Conservation (phyloP, 495 filamentous ascomycete species). For the Hypoxylon rickii region DNA sequence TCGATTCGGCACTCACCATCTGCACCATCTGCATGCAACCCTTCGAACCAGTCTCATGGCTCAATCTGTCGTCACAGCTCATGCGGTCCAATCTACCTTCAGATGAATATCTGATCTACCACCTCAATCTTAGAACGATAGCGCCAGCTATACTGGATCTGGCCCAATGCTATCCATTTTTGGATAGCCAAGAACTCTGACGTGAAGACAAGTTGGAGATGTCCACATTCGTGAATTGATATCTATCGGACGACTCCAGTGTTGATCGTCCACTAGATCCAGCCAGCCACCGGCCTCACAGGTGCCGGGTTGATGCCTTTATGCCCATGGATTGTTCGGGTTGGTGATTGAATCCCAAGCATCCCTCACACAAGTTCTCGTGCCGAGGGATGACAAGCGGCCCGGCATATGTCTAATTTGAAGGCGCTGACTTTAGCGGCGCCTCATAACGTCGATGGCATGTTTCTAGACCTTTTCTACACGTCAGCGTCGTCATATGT, state of each 20-base stretch:
- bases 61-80: slow-evolving; percentile 6
- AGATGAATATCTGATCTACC: slow-evolving; percentile 10
- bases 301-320: slow-evolving; percentile 3
- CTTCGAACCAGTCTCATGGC: slow-evolving; percentile 7
- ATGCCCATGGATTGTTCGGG: slow-evolving; percentile 16
- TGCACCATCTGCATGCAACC: slow-evolving; percentile 34
- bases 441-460: slow-evolving; percentile 11
- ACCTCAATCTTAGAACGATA: slow-evolving; percentile 12
- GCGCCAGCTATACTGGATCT: neutral
- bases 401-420: slow-evolving; percentile 12
- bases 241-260: slow-evolving; percentile 3
- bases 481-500: slow-evolving; percentile 10
- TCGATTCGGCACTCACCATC: slow-evolving; percentile 22
- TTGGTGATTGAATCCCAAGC: slow-evolving; percentile 8
- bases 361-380: slow-evolving; percentile 19
- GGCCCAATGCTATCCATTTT: neutral
- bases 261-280: slow-evolving; percentile 19
- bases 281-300: neutral
- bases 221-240: slow-evolving; percentile 1
- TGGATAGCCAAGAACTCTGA: slow-evolving; percentile 5
- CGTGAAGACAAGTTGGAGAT: slow-evolving; percentile 5
- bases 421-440: slow-evolving; percentile 6
- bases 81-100: slow-evolving; percentile 6
- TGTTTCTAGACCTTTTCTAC: slow-evolving; percentile 11
- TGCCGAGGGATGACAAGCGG: slow-evolving; percentile 22